A percentile compares a stretch with the other conserved stretches of the same genome.
These are phyloP conservation scores for Raffaelea arxii DNA, from an alignment of 2,329 filamentous ascomycete species.

Conservation along the genomic window DNA sequence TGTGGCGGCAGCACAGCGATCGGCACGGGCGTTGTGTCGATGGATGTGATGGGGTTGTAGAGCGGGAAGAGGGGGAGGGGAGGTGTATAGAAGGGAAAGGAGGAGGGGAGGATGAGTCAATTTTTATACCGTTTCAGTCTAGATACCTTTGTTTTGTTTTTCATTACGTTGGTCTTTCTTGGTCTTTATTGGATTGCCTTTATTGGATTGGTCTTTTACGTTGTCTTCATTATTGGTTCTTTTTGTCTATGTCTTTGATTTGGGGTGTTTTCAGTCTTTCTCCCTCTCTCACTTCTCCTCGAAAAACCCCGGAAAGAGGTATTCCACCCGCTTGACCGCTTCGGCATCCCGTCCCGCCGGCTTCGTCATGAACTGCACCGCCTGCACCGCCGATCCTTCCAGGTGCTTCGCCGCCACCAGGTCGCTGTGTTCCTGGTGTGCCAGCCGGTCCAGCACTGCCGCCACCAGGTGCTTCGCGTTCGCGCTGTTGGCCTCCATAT, in stretches of 20 bases:
- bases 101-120: not conserved
- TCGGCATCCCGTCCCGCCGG: constrained; percentile 62
- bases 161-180: not conserved
- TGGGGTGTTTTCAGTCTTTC: not conserved
- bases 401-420: constrained; percentile 74
- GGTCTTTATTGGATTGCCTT: not conserved
- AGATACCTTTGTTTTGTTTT: not conserved
- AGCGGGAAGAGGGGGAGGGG: not conserved
- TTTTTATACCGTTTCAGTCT: not conserved
- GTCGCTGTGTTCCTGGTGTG: constrained; percentile 64
- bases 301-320: constrained; percentile 79
- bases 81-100: not conserved
- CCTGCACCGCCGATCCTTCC: constrained; percentile 65
- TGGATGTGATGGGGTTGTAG: constrained; percentile 39
- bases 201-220: not conserved
- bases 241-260: not conserved
- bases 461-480: constrained; percentile 82
- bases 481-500: constrained; percentile 86
- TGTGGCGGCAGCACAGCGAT: constrained; percentile 61
- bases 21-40: constrained; percentile 53
- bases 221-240: not conserved
- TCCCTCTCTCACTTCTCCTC: not conserved
- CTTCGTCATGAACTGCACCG: constrained; percentile 74
- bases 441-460: constrained; percentile 78
- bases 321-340: constrained; percentile 70